Base-by-base conservation (phyloP, 2,329 filamentous ascomycete genomes). In the Xylaria sp. region DNA sequence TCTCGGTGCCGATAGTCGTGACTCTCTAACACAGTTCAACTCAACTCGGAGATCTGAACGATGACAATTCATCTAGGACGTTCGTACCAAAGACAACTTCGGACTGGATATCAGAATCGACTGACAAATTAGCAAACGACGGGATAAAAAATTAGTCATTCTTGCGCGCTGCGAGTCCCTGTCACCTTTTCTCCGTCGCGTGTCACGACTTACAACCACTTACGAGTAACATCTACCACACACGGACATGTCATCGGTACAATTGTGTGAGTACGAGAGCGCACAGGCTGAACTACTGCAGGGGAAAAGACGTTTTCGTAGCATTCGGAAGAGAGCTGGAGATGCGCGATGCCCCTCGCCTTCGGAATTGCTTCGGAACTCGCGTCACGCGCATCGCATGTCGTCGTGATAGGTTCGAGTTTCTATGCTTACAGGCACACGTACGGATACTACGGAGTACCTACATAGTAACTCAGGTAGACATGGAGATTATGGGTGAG, bases 221-320 rank as follows among this genome's bases (percentile, higher is more conserved):
- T 30, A 30, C 23, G 23, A 30, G 23, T 4, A 30, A 5, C 23
- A 30, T 30, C 37, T 5, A 42, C 37, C 8, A 9, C 11, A 13
- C 11, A 42, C 5, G 7, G 8, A 42, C 37, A 42, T 42, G 37
- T 9, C 37, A 42, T 13, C 4, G 37, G 23, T 30, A 30, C 23
- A 5, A 42, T 4, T 42, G 8, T 42, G 37, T 9, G 37, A 42
- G 37, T 42, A 42, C 37, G 1, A 42, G 37, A 9, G 37, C 37
- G 8, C 9, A 8, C 37, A 42, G 30, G 37, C 16, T 35, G 52
- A 54, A 35, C 60, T 57, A 52, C 59, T 63, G 59, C 52, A 62
- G 60, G 57, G 60, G 60, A 47, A 49, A 42, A 42, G 9, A 37
- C 49, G 49, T 51, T 52, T n/a, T 58, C 46, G 30, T 51, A 23